These are phyloP conservation scores for Rhododendron vialii DNA, from an alignment of 148 eudicot species.

Conservation along the genomic window DNA sequence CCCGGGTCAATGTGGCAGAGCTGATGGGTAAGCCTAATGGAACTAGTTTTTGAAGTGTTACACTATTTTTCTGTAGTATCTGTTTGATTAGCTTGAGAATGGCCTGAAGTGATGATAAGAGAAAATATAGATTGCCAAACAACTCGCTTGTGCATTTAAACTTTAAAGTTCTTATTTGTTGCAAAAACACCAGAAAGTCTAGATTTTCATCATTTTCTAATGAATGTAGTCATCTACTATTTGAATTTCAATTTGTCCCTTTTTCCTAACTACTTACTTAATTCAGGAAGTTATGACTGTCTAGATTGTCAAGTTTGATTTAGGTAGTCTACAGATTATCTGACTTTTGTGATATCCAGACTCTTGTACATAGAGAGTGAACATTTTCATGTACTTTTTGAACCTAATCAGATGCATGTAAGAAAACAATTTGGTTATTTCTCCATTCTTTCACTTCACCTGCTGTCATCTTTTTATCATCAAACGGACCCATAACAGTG, in stretches of 20 bases:
- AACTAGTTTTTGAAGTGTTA: neutral
- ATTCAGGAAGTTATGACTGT: neutral
- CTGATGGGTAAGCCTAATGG: constrained; percentile 14
- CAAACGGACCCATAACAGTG: neutral
- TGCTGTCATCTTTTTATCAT: neutral
- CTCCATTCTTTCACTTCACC: neutral
- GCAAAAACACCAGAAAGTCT: neutral
- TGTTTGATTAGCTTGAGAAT: neutral
- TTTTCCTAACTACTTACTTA: neutral
- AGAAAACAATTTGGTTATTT: neutral
- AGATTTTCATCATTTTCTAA: neutral
- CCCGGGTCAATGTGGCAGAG: constrained; percentile 21
- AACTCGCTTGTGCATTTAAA: neutral
- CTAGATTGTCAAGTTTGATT: neutral
- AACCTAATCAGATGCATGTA: neutral
- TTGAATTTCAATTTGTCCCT: neutral
- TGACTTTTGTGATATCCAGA: neutral
- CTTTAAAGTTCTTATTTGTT: neutral
- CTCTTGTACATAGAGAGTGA: neutral
- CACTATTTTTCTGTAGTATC: neutral
- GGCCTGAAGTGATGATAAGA: neutral
- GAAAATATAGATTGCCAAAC: neutral
- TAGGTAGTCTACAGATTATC: neutral
- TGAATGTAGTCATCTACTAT: neutral
- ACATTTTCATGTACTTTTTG: neutral